Base-by-base conservation (phyloP, 2,329 filamentous ascomycete genomes). In the Aspergillus neoniger region DNA sequence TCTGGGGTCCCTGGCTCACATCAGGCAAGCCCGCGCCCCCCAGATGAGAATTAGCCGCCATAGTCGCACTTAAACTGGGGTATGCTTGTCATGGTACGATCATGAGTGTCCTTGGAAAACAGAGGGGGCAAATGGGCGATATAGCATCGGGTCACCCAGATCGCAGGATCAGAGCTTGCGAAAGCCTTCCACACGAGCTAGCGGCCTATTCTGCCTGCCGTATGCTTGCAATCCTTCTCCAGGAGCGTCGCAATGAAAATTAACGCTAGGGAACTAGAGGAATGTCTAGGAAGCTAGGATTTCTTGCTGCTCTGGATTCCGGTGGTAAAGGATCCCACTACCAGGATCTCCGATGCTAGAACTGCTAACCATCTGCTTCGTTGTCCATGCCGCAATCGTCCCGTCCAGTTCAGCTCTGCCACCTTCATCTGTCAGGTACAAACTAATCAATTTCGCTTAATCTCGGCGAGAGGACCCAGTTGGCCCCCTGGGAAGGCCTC, bases 1-100 rank as follows among this genome's bases (percentile, higher is more conserved):
- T 66, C 4, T 51, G 44, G 8, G 58, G 47, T 10, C 25, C 64
- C 36, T 64, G 63, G 32, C 57, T 57, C n/a, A 61, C 41, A 53
- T 65, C 57, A 14, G 56, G 58, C 30, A 60, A 59, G 56, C 52
- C 57, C 28, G 54, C 44, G 19, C 57, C 59, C 21, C 54, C 62
- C 17, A 38, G 39, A 60, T 59, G 51, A 17, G 52, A 36, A 44
- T 14, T 50, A 19, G 58, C 59, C 25, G 57, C 38, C 61, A 62
- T 65, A 50, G 32, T 47, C 50, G 38, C 36, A 38, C 36, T 50
- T 21, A 30, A 25, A 12, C 48, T 41, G 44, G 55, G 30, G 19
- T 25, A 51, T 25, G 32, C 17, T 47, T 25, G 48, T 54, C 25
- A 25, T n/a, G 28, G 53, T 15, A 21, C 17, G 38, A 32, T 41